Conservation (phyloP, 306 rosid genomes). For the Astragalus membranaceus region DNA sequence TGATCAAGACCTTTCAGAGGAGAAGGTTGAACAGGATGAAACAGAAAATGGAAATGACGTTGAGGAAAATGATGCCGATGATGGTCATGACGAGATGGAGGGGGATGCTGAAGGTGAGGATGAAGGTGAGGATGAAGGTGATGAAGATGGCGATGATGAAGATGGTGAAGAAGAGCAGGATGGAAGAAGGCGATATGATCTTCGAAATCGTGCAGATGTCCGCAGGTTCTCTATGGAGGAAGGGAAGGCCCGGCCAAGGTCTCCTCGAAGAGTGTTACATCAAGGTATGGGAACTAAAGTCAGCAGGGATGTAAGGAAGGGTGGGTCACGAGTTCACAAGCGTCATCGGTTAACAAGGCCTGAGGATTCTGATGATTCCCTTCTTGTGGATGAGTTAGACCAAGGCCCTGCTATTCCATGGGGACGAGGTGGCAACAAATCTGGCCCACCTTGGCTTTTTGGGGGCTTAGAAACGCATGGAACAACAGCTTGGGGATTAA, state of each 20-base stretch:
- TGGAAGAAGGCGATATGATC: conserved; percentile 90
- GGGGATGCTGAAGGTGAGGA: conserved; percentile 62
- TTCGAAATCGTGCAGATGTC: conserved; percentile 87
- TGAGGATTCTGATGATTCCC: conserved; percentile 97
- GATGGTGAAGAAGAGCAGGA: conserved; percentile 88
- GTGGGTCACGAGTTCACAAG: conserved; percentile 87
- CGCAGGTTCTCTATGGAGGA: conserved; percentile 81
- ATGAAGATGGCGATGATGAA: conserved; percentile 66
- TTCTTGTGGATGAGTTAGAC: conserved; percentile 93
- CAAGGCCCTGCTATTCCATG: conserved; percentile 94
- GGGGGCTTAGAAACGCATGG: conserved; percentile 94
- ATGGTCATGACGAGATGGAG: conserved; percentile 67
- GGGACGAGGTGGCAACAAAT: conserved; percentile 84
- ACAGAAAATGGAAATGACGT: conserved; percentile 80
- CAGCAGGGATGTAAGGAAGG: conserved; percentile 81
- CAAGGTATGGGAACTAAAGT: conserved; percentile 94
- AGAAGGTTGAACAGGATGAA: conserved; percentile 67
- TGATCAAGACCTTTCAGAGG: conserved; percentile 67
- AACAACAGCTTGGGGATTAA: conserved; percentile 81
- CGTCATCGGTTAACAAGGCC: conserved; percentile 76
- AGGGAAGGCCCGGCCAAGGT: conserved; percentile 68
- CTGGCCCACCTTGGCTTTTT: conserved; percentile 91
- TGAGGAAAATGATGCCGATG: conserved; percentile 78
- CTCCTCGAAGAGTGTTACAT: conserved; percentile 87
- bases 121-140: conserved; percentile 58